A percentile compares a stretch with the other conserved stretches of the same genome.
Evolutionary conservation across 495 filamentous ascomycete genomes (phyloP).

Genomic region (Tuber melanosporum): DNA sequence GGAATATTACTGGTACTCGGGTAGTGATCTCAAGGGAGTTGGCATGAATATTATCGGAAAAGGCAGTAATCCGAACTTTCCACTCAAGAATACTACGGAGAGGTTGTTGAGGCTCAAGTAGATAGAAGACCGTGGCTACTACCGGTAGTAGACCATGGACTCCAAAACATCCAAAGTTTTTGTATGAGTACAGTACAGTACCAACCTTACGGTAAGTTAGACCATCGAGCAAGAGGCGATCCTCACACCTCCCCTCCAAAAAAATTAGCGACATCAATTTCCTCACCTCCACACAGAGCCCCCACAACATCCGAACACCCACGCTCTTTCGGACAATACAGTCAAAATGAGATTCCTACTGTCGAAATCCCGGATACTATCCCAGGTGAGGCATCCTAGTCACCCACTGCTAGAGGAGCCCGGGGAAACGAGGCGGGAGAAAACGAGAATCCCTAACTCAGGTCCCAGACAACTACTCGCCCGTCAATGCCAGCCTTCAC

Average conservation of each 20-base stretch:
- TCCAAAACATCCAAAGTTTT: background rate
- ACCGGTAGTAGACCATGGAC: too few species aligned
- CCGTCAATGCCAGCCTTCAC: slow-evolving; percentile 17
- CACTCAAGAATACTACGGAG: background rate
- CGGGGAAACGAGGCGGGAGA: slow-evolving; percentile 1
- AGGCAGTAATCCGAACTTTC: background rate
- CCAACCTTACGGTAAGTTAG: background rate
- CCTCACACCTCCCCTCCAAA: background rate
- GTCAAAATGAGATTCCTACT: slow-evolving; percentile 16
- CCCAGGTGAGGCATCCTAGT: slow-evolving; percentile 12
- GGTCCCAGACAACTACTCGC: slow-evolving; percentile 14
- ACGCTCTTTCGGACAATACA: background rate
- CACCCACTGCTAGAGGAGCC: slow-evolving; percentile 7
- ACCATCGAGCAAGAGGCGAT: background rate
- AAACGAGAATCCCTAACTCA: slow-evolving; percentile 6
- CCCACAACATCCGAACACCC: background rate
- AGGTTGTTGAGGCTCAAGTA: background rate
- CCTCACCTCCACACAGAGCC: slow-evolving; percentile 3
- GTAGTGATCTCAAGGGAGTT: background rate
- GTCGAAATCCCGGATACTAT: slow-evolving; percentile 21
- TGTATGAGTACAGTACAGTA: background rate
- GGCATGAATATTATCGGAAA: background rate
- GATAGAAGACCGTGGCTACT: background rate
- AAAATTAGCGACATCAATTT: slow-evolving; percentile 22
- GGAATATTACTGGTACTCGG: background rate